Base-by-base conservation (phyloP, 805 yeast species). In the Candida anglica region DNA sequence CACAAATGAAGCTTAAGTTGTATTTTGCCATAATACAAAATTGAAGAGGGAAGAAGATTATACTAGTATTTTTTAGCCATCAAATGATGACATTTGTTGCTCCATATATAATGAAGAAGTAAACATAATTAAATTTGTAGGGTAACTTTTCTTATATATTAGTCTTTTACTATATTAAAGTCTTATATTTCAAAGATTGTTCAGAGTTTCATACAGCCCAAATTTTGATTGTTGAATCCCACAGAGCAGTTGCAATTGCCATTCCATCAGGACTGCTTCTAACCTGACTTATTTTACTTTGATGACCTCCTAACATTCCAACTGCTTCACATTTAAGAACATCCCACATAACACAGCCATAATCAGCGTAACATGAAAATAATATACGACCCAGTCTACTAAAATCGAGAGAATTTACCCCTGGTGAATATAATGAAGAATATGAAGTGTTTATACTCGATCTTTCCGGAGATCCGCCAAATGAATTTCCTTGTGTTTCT, bases 291-390 rank as follows among this genome's bases (percentile, higher is more conserved):
- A 84, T 71, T 30, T 80, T 67, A 41, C 75, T 77, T 8, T 61
- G 50, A 46, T 85, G 93, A 32, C 50, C 53, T 0, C 84, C 86
- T 33, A 86, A 51, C 14, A 72, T 64, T 1, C 86, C 88, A 5
- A 86, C 75, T 11, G 82, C 60, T 36, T 75, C 78, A 10, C 77
- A 78, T 37, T 74, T 77, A 13, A 88, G 59, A 1, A 75, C 60
- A 53, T 88, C 97, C 93, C 95, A 85, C 3, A 83, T 69, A 14
- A 81, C 60, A 45, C 91, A 80, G 2, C 85, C 83, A 35, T 74
- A 71, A 37, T 87, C 93, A 0, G 87, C 76, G 52, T 85, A 85
- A 33, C 91, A 81, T 2, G 79, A 72, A 53, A 81, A 83, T 63
- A 87, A 58, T 16, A 86, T 54, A 29, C 96, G 60, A 0, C 95